Base-by-base conservation (phyloP, 495 filamentous ascomycete genomes). In the Talaromyces adpressus region DNA sequence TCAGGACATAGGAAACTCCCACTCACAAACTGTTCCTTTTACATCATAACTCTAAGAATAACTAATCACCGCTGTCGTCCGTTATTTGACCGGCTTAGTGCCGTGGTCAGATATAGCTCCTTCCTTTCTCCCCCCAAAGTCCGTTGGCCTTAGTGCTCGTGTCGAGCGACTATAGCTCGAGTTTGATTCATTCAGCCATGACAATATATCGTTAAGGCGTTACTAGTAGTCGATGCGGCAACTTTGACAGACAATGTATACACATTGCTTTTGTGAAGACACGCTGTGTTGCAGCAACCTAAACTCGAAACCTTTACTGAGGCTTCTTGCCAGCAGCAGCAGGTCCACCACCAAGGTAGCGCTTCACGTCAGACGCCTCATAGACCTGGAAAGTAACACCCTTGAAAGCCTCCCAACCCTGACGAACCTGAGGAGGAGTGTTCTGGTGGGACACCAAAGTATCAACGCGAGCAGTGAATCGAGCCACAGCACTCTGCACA, bases 401-500 rank as follows among this genome's bases (percentile, higher is more conserved):
- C 89, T 98, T 98, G 72, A 91, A 81, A 41, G 78, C 74, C 61
- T 89, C 90, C 94, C 94, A 98, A 45, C 80, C 87, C 69, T 91
- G 85, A 67, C 90, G 87, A 54, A 84, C 89, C n/a, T 79, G 86
- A 4, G 94, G 92, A 1, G 95, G 94, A 49, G 89, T 91, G 73
- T 86, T 88, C 80, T 96, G 91, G 73, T 92, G 91, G 59, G 90
- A 89, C 51, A 95, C 80, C 16, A 91, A 74, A 58, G 88, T 85
- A 78, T 98, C 93, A 53, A 89, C 81, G 63, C 91, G 85, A 25
- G 87, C 86, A 66, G 86, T 87, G 60, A 93, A 72, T 63, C 88
- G 82, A 63, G 81, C 77, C 67, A 98, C 85, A 45, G 91, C 88
- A 66, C 85, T 84, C 78, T 93, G 89, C 29, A 98, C 90, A 69